Evolutionary conservation across 1,139 yeast genomes (phyloP).

Genomic region (Yamadazyma membranifaciens): DNA sequence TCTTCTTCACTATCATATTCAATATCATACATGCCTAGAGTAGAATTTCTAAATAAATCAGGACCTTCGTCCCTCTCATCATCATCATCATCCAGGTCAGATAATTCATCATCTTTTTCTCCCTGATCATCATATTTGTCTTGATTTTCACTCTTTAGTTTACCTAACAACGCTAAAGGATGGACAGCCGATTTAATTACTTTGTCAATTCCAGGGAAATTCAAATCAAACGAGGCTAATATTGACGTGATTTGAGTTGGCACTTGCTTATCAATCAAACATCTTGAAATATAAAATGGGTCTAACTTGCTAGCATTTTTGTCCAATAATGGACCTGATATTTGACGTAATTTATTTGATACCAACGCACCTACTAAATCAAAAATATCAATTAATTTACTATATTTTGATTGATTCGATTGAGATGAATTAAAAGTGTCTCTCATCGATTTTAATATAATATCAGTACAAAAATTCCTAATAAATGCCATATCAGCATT

Average conservation of each 20-base stretch:
- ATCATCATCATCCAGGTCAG: slow-evolving; percentile 49
- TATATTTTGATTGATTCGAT: slow-evolving; percentile 39
- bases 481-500: slow-evolving; percentile 73
- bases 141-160: slow-evolving; percentile 57
- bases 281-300: slow-evolving; percentile 57
- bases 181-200: slow-evolving; percentile 58
- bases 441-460: slow-evolving; percentile 59
- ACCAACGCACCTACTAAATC: slow-evolving; percentile 49
- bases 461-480: slow-evolving; percentile 71
- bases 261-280: slow-evolving; percentile 65
- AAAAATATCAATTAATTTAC: slow-evolving; percentile 56
- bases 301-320: slow-evolving; percentile 53
- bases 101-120: slow-evolving; percentile 31
- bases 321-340: slow-evolving; percentile 45
- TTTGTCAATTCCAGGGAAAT: slow-evolving; percentile 63
- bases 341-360: slow-evolving; percentile 41
- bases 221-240: slow-evolving; percentile 65
- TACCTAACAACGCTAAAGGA: slow-evolving; percentile 62
- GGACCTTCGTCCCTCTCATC: slow-evolving; percentile 80
- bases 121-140: slow-evolving; percentile 49
- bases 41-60: slow-evolving; percentile 80
- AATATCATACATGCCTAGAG: slow-evolving; percentile 91
- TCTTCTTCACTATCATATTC: slow-evolving; percentile 66
- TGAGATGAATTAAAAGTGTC: slow-evolving; percentile 37
- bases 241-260: slow-evolving; percentile 57